A percentile compares a stretch with the other conserved stretches of the same genome.
Conservation (phyloP, 169 alveolate genomes). For the Plasmodium relictum region DNA sequence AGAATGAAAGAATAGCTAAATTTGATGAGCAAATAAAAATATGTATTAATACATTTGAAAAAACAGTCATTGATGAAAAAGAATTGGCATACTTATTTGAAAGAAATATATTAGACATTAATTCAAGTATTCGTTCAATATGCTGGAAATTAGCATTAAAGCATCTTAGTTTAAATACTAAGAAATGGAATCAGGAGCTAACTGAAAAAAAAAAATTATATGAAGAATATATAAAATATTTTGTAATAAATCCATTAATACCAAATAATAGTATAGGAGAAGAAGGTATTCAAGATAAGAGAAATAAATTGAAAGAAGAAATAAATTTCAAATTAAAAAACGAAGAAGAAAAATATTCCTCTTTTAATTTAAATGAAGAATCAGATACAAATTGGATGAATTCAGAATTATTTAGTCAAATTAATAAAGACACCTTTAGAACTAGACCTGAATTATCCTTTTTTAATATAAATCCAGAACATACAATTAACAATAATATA, state of each 20-base stretch:
- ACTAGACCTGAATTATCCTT: constrained; percentile 76
- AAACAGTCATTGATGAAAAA: constrained; percentile 47
- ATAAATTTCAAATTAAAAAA: not conserved
- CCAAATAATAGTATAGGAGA: not conserved
- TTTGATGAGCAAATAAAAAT: constrained; percentile 66
- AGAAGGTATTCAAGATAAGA: not conserved
- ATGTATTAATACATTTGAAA: constrained; percentile 76
- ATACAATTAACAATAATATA: constrained; percentile 71
- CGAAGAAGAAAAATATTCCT: constrained; percentile 5
- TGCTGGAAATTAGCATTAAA: constrained; percentile 77
- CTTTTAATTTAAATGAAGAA: constrained; percentile 27
- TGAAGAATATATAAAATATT: constrained; percentile 65
- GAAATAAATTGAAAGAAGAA: not conserved
- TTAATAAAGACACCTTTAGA: constrained; percentile 76
- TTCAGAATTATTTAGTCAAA: constrained; percentile 78
- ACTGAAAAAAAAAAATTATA: constrained; percentile 58
- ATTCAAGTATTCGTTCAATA: constrained; percentile 72
- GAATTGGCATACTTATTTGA: constrained; percentile 65
- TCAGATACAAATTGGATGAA: constrained; percentile 28
- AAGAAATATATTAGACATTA: constrained; percentile 65
- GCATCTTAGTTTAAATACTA: constrained; percentile 65
- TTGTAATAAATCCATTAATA: constrained; percentile 43
- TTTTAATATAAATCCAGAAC: constrained; percentile 72
- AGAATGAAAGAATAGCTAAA: constrained; percentile 69
- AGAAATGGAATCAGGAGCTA: constrained; percentile 70